These are phyloP conservation scores for Suhomyces prunicola DNA, from an alignment of 805 yeast genomes.

Conservation along the genomic window DNA sequence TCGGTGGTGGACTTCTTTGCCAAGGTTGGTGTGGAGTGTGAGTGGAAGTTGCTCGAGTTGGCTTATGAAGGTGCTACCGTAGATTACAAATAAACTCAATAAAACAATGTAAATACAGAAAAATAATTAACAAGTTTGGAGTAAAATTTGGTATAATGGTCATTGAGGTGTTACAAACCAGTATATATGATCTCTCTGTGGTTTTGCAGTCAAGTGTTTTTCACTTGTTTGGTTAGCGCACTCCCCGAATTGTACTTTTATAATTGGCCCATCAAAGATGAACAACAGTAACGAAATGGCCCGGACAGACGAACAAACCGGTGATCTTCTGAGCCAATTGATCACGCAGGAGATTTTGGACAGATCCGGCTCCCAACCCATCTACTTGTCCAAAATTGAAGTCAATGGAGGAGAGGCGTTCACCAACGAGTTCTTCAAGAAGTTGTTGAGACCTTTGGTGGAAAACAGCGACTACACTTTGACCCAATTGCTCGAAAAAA, in stretches of 20 bases:
- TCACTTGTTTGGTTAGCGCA: not conserved
- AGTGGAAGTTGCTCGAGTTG: conserved; percentile 80
- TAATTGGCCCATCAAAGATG: not conserved
- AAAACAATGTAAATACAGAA: not conserved
- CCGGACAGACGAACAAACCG: not conserved
- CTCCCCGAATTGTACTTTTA: not conserved
- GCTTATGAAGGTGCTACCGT: conserved; percentile 87
- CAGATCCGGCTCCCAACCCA: conserved; percentile 32
- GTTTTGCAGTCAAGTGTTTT: not conserved
- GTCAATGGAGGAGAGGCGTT: conserved; percentile 44
- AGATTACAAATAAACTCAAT: conserved; percentile 7
- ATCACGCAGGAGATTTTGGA: conserved; percentile 29
- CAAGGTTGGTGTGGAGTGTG: conserved; percentile 63
- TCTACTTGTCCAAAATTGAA: conserved; percentile 35
- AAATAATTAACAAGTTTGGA: too few relatives aligned
- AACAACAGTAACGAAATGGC: not conserved
- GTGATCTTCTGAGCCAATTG: conserved; percentile 9
- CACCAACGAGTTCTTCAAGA: conserved; percentile 43
- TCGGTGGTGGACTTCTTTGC: conserved; percentile 70
- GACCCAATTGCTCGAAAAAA: conserved; percentile 33
- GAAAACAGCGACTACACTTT: conserved; percentile 43
- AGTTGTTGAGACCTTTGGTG: conserved; percentile 43
- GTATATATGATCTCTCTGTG: not conserved
- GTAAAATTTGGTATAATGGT: too few relatives aligned
- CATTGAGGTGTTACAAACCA: too few relatives aligned